Percentiles rank a stretch among this genome's conserved stretches.
These are phyloP conservation scores for Saraca asoca DNA, from an alignment of 331 rosid genomes.

Conservation along the genomic window DNA sequence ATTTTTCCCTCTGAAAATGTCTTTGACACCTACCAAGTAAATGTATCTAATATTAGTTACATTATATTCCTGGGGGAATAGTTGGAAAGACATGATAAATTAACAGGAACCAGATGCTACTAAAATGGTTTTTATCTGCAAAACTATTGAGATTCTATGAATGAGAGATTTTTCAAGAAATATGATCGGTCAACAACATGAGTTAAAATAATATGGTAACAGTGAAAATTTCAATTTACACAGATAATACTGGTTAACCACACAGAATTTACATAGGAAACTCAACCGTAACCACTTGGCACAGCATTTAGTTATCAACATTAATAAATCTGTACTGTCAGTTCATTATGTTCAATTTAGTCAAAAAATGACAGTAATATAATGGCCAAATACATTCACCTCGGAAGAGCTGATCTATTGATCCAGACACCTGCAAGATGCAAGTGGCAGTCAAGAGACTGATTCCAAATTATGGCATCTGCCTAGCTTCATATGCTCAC, in stretches of 20 bases:
- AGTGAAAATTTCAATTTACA: slow-evolving; percentile 13
- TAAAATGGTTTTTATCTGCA: slow-evolving; percentile 28
- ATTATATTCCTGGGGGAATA: slow-evolving; percentile 8
- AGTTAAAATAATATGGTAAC: slow-evolving; percentile 15
- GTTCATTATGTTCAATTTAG: background rate
- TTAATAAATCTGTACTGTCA: background rate
- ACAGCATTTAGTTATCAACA: slow-evolving; percentile 1
- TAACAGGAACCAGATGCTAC: slow-evolving; percentile 10
- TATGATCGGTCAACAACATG: slow-evolving; percentile 1
- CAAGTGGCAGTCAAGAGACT: background rate
- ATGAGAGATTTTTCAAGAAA: slow-evolving; percentile 21
- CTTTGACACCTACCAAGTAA: slow-evolving; percentile 64
- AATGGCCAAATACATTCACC: background rate
- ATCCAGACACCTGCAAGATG: too few species aligned
- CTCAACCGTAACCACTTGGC: background rate
- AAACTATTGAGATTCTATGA: slow-evolving; percentile 14
- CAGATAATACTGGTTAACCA: background rate
- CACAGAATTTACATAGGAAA: background rate
- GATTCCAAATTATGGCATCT: too few species aligned
- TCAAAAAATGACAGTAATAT: background rate
- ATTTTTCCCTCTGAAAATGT: slow-evolving; percentile 69
- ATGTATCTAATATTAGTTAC: slow-evolving; percentile 26
- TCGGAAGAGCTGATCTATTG: background rate
- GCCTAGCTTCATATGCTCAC: too few species aligned
- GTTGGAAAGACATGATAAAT: slow-evolving; percentile 15